Evolutionary conservation across 179 eudicot species (phyloP).

Genomic region (Silene noctiflora): DNA sequence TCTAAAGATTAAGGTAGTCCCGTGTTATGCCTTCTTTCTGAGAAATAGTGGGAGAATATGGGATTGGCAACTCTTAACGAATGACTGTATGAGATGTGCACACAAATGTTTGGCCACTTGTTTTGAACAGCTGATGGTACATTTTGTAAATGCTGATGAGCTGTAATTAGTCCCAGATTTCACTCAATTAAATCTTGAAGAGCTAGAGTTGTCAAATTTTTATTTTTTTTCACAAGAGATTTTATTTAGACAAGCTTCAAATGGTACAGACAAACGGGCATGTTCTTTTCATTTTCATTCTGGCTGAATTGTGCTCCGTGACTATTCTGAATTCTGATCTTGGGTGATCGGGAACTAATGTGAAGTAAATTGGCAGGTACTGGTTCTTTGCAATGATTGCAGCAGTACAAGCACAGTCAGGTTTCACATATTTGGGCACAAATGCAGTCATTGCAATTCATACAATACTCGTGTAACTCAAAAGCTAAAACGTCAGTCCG

Average conservation of each 20-base stretch:
- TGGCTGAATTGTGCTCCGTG: not conserved
- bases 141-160: not conserved
- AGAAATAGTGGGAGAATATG: too few relatives aligned
- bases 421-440: slow-evolving; percentile 85
- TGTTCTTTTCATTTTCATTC: not conserved
- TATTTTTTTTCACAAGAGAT: not conserved
- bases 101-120: not conserved
- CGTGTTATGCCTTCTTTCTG: not conserved
- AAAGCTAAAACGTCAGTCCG: slow-evolving; percentile 24
- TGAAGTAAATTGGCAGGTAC: slow-evolving; percentile 41
- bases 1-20: slow-evolving; percentile 1
- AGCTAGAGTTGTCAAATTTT: not conserved
- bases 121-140: not conserved
- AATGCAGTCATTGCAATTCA: slow-evolving; percentile 68
- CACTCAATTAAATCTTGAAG: not conserved
- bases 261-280: not conserved
- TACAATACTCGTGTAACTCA: slow-evolving; percentile 67
- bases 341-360: not conserved
- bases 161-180: not conserved
- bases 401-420: slow-evolving; percentile 47
- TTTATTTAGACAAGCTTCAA: not conserved
- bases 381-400: slow-evolving; percentile 78
- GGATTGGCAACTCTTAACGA: too few relatives aligned
- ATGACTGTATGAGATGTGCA: too few relatives aligned
- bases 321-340: not conserved